Base-by-base conservation (phyloP, 176 grass and related monocot genomes). In the Carex littledalei region DNA sequence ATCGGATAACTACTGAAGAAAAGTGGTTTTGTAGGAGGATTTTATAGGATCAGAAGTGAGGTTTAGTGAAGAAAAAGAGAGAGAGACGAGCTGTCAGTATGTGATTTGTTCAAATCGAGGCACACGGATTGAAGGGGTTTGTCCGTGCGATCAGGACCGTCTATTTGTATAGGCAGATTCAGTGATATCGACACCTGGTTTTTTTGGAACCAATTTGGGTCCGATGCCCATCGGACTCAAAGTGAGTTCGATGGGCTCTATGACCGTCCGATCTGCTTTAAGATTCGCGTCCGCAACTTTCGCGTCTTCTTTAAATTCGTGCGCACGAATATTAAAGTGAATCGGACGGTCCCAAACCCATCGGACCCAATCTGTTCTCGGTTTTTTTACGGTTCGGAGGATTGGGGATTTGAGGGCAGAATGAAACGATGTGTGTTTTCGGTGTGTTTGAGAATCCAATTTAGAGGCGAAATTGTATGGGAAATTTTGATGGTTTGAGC, bases 121-220 rank as follows among this genome's bases (percentile, higher is more conserved):
- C 35, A 87, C 74, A 54, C 85, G 91, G 93, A 95, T 93, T 68
- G 67, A 43, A 68, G 84, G 88, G 63, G 83, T 45, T 58, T 24
- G 31, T 17, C 1, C 6, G n/a, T 0, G 0, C 8, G 1, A 93
- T 95, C 89, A 0, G 0, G 15, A 6, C 0, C 93, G 89, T 89
- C 50, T 64, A 72, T 88, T 87, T 87, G 85, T 18, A 57, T 56
- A 22, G 9, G 3, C 8, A 85, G 60, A 50, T 81, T 67, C 3
- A 49, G 74, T 79, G 21, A 21, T 57, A 47, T 78, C 21, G 14
- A 61, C 29, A 86, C 37, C 58, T 78, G 47, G 6, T 80, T 86
- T 56, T 29, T 29, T 29, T 29, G 29, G 26, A 26, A 26, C 26
- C 26, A 29, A 29, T 29, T 29, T 29, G 1, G 29, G 29, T 29